Evolutionary conservation across 129 eudicot species (phyloP), one percentile per base, ranked within the genome.

Genomic region (Scalesia atractyloides): DNA sequence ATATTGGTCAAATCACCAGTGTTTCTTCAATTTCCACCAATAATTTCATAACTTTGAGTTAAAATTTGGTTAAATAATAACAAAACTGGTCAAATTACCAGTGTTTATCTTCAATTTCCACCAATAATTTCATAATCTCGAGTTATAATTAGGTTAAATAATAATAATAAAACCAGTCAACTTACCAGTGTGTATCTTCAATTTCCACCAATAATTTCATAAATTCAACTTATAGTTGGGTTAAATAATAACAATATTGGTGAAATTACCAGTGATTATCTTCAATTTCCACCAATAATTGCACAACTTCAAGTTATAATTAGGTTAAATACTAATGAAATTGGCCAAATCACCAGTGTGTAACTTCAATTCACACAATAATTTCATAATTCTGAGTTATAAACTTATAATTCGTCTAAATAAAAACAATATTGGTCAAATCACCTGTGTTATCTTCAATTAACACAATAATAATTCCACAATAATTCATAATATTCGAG

Each of bases 381-480:
- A 22, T 22, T 22, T 2, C 26, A 22, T 22, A 22, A 22, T 22
- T 22, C 2, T 2, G 26, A 22, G 26, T 22, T 7, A n/a, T 39
- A 5, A 39, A 39, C 44, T 39, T 0, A 36, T 9, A 5, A 12
- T 17, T 1, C n/a, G n/a, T n/a, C n/a, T n/a, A n/a, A n/a, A n/a
- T n/a, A n/a, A n/a, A n/a, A n/a, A n/a, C n/a, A n/a, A n/a, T n/a
- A n/a, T n/a, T n/a, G 26, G 26, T 63, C 47, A 68, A 49, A 53
- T 43, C 22, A 51, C 33, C 4, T 9, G 10, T 39, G n/a, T 43
- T 20, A 41, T 19, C 43, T 3, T 0, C 19, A 30, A 26, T 10
- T 69, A 9, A 66, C 60, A 56, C 69, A 51, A 17, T 2, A 60
- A 22, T 12, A n/a, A n/a, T n/a, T n/a, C n/a, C n/a, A n/a, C n/a